Percentiles rank a stretch among this genome's conserved stretches.
These are phyloP conservation scores for Fusarium sp. DNA, from an alignment of 2,329 filamentous ascomycete genomes.

Conservation along the genomic window DNA sequence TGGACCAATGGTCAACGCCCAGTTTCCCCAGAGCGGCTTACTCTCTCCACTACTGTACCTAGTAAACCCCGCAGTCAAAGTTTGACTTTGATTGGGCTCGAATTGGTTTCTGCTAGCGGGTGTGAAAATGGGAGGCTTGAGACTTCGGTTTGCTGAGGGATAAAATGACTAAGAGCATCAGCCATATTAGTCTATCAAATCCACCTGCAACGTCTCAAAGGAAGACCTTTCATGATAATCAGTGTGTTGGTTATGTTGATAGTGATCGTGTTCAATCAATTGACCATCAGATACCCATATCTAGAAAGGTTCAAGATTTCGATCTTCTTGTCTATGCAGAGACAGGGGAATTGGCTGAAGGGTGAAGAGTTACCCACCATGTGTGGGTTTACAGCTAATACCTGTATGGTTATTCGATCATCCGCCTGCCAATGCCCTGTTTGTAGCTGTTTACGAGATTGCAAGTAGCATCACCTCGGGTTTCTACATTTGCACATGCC, in stretches of 20 bases:
- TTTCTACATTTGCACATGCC: constrained; percentile 31
- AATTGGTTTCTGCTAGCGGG: constrained; percentile 1
- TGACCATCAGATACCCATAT: constrained; percentile 16
- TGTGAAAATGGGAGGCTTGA: constrained; percentile 10
- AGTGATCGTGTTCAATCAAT: background rate
- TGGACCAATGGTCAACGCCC: constrained; percentile 43
- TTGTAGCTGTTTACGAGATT: constrained; percentile 7
- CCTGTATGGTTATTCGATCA: constrained; percentile 20
- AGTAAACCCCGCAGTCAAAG: constrained; percentile 45
- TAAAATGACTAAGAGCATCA: constrained; percentile 27
- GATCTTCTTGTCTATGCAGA: background rate
- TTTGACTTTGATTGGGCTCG: constrained; percentile 27
- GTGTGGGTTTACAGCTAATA: constrained; percentile 10
- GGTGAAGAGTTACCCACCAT: constrained; percentile 22
- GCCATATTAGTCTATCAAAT: constrained; percentile 33
- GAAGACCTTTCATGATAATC: constrained; percentile 34
- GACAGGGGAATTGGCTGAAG: constrained; percentile 7
- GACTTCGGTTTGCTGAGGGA: constrained; percentile 30
- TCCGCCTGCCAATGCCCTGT: constrained; percentile 12
- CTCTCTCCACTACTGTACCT: constrained; percentile 7
- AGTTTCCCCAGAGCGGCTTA: constrained; percentile 37
- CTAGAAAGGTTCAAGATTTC: constrained; percentile 12
- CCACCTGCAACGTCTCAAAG: constrained; percentile 11
- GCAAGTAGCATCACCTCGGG: constrained; percentile 14
- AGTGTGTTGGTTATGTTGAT: constrained; percentile 8